Percentiles rank a stretch among this genome's conserved stretches.
Evolutionary conservation across 345 rosid genomes (phyloP).

Genomic region (Aegle marmelos): DNA sequence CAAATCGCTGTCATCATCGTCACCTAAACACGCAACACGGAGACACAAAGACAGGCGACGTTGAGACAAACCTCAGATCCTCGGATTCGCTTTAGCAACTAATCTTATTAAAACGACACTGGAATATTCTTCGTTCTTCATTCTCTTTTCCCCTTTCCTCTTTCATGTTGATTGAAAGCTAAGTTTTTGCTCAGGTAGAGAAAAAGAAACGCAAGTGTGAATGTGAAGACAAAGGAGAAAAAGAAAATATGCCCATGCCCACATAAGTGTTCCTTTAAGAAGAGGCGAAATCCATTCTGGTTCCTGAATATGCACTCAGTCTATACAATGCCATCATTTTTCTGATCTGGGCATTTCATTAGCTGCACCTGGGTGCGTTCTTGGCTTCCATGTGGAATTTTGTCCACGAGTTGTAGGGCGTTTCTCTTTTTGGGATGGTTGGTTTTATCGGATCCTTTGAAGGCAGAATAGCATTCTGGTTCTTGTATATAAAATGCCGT

Average conservation of each 20-base stretch:
- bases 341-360: conserved; percentile 18
- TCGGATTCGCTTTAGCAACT: conserved; percentile 5
- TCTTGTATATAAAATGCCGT: conserved; percentile 21
- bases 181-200: conserved; percentile 25
- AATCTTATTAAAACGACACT: background rate
- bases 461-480: conserved; percentile 49
- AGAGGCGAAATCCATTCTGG: conserved; percentile 50
- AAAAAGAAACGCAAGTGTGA: conserved; percentile 40
- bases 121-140: conserved; percentile 9
- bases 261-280: conserved; percentile 49
- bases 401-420: conserved; percentile 12
- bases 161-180: conserved; percentile 73
- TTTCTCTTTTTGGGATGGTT: background rate
- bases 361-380: background rate
- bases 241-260: conserved; percentile 12
- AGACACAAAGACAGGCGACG: background rate
- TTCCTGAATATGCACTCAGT: conserved; percentile 28
- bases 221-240: conserved; percentile 37
- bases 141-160: background rate
- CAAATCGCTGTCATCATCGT: background rate
- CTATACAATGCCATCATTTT: conserved; percentile 14
- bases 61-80: conserved; percentile 27
- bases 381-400: conserved; percentile 27
- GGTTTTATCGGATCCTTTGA: conserved; percentile 19
- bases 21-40: background rate